phyloP scores from a whole-genome alignment of 352 stramenopile species.

The Globisporangium megalacanthum region DNA sequence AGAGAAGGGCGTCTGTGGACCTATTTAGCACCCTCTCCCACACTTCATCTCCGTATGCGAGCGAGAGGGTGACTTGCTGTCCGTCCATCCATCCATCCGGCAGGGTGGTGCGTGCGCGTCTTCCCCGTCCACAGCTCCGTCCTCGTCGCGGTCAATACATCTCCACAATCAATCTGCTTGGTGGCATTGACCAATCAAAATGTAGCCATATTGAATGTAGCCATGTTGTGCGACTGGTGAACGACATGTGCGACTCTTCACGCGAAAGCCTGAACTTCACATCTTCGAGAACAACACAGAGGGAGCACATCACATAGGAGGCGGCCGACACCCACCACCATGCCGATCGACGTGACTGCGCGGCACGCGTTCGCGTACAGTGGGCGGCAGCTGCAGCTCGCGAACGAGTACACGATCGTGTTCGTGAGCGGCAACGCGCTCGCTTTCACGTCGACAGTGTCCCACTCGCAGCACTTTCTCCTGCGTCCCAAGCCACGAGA shows the following conservation, averaged over 20 bases:
- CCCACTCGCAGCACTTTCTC: slow-evolving; percentile 60
- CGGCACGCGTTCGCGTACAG: slow-evolving; percentile 67
- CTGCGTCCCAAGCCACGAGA: slow-evolving; percentile 41
- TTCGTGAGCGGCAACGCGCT: slow-evolving; percentile 55
- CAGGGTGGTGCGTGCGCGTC: not conserved
- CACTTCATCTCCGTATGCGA: not conserved
- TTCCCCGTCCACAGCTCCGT: not conserved
- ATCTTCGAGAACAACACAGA: too few species aligned
- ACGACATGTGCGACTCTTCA: too few species aligned
- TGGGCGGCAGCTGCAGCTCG: slow-evolving; percentile 46
- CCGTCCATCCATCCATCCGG: not conserved
- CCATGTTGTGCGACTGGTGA: too few species aligned
- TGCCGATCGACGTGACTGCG: slow-evolving; percentile 51
- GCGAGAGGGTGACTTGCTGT: not conserved
- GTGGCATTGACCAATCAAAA: too few species aligned
- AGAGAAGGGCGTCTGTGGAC: not conserved
- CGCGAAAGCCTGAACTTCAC: too few species aligned
- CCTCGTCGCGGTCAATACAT: not conserved
- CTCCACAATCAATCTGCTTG: not conserved
- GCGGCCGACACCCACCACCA: slow-evolving; percentile 2
- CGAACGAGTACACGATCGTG: slow-evolving; percentile 64
- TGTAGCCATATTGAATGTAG: too few species aligned
- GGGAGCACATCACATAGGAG: too few species aligned
- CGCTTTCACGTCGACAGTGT: slow-evolving; percentile 63
- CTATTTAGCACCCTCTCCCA: slow-evolving; percentile 1